Conservation (phyloP, 768 basidiomycete species). For the Lactarius akahatsu region DNA sequence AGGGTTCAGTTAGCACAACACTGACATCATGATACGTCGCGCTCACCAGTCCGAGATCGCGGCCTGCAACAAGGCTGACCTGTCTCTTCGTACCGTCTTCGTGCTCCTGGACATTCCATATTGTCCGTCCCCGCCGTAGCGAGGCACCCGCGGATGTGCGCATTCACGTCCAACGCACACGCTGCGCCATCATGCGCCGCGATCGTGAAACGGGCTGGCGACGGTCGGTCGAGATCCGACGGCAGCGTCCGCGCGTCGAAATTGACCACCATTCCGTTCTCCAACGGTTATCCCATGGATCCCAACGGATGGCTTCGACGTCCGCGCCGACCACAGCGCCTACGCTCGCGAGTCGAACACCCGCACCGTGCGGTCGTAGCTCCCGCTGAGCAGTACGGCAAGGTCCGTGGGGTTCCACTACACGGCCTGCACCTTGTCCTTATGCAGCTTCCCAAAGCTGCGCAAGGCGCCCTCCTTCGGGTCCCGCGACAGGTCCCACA, state of each 20-base stretch:
- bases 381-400: conserved; percentile 91
- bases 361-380: conserved; percentile 90
- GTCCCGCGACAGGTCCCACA: conserved; percentile 90
- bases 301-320: conserved; percentile 69
- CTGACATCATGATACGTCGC: neutral
- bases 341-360: conserved; percentile 92
- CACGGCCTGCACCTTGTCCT: conserved; percentile 94
- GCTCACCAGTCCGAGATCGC: conserved; percentile 89
- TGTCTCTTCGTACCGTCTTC: conserved; percentile 61
- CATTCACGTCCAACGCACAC: conserved; percentile 87
- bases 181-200: conserved; percentile 91
- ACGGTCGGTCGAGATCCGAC: conserved; percentile 57
- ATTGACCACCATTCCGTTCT: conserved; percentile 91
- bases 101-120: conserved; percentile 87
- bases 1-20: conserved; percentile 1
- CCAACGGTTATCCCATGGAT: conserved; percentile 42
- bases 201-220: conserved; percentile 80
- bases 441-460: conserved; percentile 78
- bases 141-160: conserved; percentile 85
- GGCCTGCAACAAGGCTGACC: conserved; percentile 80
- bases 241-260: conserved; percentile 88
- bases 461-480: conserved; percentile 68
- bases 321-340: conserved; percentile 88
- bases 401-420: conserved; percentile 91
- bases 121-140: conserved; percentile 97